These are phyloP conservation scores for Adenanthera pavonina DNA, from an alignment of 306 rosid species.

Conservation along the genomic window DNA sequence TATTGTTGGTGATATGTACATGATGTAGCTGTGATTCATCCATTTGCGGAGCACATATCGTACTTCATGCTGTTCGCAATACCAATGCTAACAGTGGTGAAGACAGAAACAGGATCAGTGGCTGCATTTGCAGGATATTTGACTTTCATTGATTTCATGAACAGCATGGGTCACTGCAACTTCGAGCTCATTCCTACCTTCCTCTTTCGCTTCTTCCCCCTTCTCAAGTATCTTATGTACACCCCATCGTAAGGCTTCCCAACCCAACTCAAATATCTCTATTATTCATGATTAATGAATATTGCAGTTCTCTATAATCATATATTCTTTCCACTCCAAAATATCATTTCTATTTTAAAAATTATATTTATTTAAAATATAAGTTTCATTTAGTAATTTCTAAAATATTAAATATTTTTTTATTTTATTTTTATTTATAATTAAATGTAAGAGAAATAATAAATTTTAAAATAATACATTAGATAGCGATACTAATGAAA, in stretches of 20 bases:
- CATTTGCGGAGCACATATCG: constrained; percentile 19
- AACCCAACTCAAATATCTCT: background rate
- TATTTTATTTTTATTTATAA: no score
- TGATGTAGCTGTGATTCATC: constrained; percentile 4
- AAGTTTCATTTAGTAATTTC: no score
- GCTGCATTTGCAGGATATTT: background rate
- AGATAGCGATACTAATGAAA: no score
- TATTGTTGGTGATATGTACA: no score
- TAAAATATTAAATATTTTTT: no score
- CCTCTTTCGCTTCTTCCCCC: constrained; percentile 45
- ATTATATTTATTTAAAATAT: no score
- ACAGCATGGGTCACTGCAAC: constrained; percentile 70
- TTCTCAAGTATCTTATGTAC: constrained; percentile 57
- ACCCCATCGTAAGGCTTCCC: constrained; percentile 57
- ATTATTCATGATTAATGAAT: no score
- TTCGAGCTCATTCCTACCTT: constrained; percentile 51
- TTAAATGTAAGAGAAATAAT: no score
- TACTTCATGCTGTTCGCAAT: background rate
- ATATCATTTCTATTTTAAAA: no score
- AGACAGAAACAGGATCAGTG: background rate
- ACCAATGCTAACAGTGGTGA: background rate
- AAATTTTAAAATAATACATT: no score
- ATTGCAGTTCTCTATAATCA: no score
- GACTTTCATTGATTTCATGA: constrained; percentile 54
- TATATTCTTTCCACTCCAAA: no score